These are phyloP conservation scores for Paspalum notatum DNA, from an alignment of 176 grass and related monocot genomes.

Conservation along the genomic window DNA sequence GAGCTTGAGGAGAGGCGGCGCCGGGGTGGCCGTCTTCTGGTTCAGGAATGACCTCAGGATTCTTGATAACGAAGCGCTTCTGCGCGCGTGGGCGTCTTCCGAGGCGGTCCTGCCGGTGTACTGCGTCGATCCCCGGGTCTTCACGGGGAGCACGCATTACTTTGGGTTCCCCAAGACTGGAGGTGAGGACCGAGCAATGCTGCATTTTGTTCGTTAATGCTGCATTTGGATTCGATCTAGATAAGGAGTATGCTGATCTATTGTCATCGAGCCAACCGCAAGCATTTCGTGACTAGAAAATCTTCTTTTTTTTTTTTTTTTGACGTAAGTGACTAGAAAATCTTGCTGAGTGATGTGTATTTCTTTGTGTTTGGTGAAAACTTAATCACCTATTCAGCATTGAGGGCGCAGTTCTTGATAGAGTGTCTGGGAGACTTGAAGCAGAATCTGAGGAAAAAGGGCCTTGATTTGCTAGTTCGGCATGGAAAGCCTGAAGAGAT, in stretches of 20 bases:
- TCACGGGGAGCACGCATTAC: conserved; percentile 56
- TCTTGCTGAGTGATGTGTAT: neutral
- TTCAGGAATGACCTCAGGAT: conserved; percentile 86
- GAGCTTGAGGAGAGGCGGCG: conserved; percentile 44
- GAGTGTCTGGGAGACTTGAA: conserved; percentile 75
- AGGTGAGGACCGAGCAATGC: conserved; percentile 37
- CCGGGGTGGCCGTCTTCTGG: conserved; percentile 70
- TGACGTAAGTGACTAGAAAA: neutral
- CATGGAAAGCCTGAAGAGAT: conserved; percentile 81
- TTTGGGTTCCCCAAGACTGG: conserved; percentile 93
- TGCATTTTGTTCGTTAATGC: neutral
- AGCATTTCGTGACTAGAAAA: neutral
- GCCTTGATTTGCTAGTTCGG: conserved; percentile 68
- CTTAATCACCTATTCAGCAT: conserved; percentile 38
- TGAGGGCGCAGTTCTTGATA: conserved; percentile 75
- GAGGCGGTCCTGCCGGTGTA: conserved; percentile 69
- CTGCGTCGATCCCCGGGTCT: conserved; percentile 73
- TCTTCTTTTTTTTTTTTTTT: too few relatives aligned
- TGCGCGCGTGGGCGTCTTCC: conserved; percentile 65
- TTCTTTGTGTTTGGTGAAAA: conserved; percentile 4
- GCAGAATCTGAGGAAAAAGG: conserved; percentile 65
- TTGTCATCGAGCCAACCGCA: neutral
- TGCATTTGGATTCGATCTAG: neutral
- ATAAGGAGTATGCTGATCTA: neutral
- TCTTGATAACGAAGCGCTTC: conserved; percentile 72